Conservation (phyloP, 805 yeast genomes). For the Wickerhamomyces queroliae region DNA sequence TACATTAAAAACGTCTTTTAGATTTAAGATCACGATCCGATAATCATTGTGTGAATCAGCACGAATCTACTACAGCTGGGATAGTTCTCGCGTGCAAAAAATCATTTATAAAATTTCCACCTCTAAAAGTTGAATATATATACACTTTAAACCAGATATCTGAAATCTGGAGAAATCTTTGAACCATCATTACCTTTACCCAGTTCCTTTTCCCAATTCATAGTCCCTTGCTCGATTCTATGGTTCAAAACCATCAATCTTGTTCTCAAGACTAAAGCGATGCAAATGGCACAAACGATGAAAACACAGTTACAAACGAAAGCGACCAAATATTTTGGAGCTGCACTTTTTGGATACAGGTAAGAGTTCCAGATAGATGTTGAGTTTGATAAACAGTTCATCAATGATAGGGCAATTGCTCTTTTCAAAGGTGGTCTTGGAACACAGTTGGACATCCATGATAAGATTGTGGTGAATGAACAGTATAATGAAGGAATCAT, state of each 20-base stretch:
- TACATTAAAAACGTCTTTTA: too few species aligned
- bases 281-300: slow-evolving; percentile 31
- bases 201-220: slow-evolving; percentile 44
- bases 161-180: slow-evolving; percentile 36
- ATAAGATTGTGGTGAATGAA: slow-evolving; percentile 43
- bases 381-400: slow-evolving; percentile 51
- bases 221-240: slow-evolving; percentile 36
- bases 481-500: slow-evolving; percentile 53
- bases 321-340: slow-evolving; percentile 43
- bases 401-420: slow-evolving; percentile 50
- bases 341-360: slow-evolving; percentile 37
- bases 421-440: slow-evolving; percentile 57
- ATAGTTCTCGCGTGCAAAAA: too few species aligned
- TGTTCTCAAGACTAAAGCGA: slow-evolving; percentile 34
- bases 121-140: too few species aligned
- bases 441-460: slow-evolving; percentile 52
- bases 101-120: too few species aligned
- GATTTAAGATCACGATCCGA: too few species aligned
- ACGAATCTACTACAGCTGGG: too few species aligned
- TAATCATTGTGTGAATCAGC: too few species aligned
- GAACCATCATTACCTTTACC: slow-evolving; percentile 38
- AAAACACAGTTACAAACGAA: slow-evolving; percentile 44
- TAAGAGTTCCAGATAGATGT: slow-evolving; percentile 53
- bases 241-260: slow-evolving; percentile 35
- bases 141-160: slow-evolving; percentile 25